Conservation (phyloP, 1,284 basidiomycete genomes). For the Schizophyllum amplum region DNA sequence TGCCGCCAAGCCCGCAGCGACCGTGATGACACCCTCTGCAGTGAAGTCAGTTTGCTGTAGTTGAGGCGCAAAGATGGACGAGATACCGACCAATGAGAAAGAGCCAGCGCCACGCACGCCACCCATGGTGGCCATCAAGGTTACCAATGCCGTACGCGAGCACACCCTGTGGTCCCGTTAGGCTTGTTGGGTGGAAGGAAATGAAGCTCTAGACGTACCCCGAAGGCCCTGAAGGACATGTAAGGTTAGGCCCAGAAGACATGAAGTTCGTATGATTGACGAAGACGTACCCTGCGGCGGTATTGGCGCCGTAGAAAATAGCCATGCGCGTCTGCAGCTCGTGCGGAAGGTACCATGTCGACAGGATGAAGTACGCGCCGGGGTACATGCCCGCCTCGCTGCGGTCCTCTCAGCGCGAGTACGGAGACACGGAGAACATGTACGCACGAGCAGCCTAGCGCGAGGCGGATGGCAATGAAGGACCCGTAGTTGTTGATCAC, state of each 20-base stretch:
- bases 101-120: constrained; percentile 7
- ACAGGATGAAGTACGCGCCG: constrained; percentile 8
- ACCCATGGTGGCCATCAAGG: constrained; percentile 4
- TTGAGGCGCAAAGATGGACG: not conserved
- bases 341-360: constrained; percentile 8
- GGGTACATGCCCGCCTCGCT: constrained; percentile 9
- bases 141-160: constrained; percentile 5
- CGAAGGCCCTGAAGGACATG: not conserved
- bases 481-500: constrained; percentile 6
- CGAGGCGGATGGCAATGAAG: constrained; percentile 6
- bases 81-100: constrained; percentile 4
- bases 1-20: constrained; percentile 1
- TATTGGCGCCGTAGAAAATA: constrained; percentile 8
- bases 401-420: not conserved
- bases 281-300: constrained; percentile 2
- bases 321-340: constrained; percentile 9
- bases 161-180: not conserved
- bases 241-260: not conserved
- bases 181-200: not conserved
- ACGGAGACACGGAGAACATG: not conserved
- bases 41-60: not conserved
- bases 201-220: not conserved
- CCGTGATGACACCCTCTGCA: constrained; percentile 4
- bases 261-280: not conserved
- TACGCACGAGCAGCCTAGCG: constrained; percentile 1